Percentiles rank a stretch among this genome's conserved stretches.
These are phyloP conservation scores for Lipomyces orientalis DNA, from an alignment of 805 yeast species.

Conservation along the genomic window DNA sequence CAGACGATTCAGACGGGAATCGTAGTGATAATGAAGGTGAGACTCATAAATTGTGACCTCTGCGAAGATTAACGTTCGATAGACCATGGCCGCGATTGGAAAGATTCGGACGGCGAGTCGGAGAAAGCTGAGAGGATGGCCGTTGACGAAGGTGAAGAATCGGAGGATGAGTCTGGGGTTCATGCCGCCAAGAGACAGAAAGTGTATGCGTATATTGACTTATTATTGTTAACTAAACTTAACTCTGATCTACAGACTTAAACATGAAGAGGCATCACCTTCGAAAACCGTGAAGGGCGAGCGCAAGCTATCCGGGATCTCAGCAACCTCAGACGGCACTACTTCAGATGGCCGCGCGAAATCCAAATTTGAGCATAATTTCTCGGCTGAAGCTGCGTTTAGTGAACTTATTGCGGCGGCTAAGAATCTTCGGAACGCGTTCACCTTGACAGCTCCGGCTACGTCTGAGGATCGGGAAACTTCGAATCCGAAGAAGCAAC, in stretches of 20 bases:
- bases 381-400: conserved; percentile 37
- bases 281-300: not conserved
- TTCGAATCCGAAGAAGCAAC: conserved; percentile 20
- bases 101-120: not conserved
- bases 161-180: not conserved
- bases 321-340: not conserved
- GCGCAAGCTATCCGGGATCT: not conserved
- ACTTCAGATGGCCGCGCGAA: conserved; percentile 6
- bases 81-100: not conserved
- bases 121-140: not conserved
- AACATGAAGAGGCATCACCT: not conserved
- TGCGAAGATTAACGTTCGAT: not conserved
- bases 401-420: conserved; percentile 31
- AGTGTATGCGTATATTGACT: not conserved
- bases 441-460: conserved; percentile 8
- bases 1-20: not conserved
- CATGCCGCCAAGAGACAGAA: not conserved
- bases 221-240: not conserved
- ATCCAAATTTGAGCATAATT: conserved; percentile 36
- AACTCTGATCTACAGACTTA: not conserved
- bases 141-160: not conserved
- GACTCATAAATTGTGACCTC: not conserved
- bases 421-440: conserved; percentile 12
- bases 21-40: not conserved
- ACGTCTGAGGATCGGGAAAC: conserved; percentile 29